Conservation (phyloP, 805 yeast species). For the Lachancea lanzarotensis region DNA sequence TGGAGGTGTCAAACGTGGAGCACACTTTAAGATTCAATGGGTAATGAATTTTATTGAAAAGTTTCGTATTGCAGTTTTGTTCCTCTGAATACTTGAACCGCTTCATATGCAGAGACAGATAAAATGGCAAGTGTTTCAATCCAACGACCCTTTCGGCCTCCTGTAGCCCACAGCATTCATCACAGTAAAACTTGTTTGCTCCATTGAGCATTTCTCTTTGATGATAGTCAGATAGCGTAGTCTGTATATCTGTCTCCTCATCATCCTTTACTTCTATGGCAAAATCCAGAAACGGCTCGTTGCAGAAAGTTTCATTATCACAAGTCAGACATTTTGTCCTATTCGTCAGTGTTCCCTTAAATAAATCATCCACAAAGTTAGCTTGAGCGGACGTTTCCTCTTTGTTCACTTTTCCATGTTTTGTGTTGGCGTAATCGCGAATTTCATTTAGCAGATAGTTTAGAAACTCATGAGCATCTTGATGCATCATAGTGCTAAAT, state of each 20-base stretch:
- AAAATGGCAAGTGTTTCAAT: conserved; percentile 66
- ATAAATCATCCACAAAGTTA: conserved; percentile 61
- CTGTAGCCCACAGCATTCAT: conserved; percentile 80
- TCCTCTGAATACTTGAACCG: conserved; percentile 88
- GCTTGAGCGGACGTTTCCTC: conserved; percentile 9
- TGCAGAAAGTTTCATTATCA: conserved; percentile 72
- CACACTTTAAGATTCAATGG: conserved; percentile 66
- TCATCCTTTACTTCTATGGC: conserved; percentile 77
- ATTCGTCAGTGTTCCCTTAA: conserved; percentile 79
- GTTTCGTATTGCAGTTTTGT: conserved; percentile 71
- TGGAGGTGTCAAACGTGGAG: conserved; percentile 39
- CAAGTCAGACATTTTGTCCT: conserved; percentile 88
- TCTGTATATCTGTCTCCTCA: conserved; percentile 64
- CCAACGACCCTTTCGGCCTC: conserved; percentile 91
- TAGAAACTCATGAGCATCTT: conserved; percentile 95
- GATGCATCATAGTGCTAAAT: conserved; percentile 90
- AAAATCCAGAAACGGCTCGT: conserved; percentile 81
- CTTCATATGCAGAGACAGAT: conserved; percentile 78
- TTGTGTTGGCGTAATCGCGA: conserved; percentile 33
- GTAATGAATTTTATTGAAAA: conserved; percentile 79
- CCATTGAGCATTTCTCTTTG: conserved; percentile 81
- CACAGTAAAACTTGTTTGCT: conserved; percentile 89
- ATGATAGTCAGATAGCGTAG: conserved; percentile 42
- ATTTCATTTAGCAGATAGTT: conserved; percentile 79
- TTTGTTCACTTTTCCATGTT: conserved; percentile 10